phyloP scores from a whole-genome alignment of 306 rosid species.

The Castanopsis chinensis region DNA sequence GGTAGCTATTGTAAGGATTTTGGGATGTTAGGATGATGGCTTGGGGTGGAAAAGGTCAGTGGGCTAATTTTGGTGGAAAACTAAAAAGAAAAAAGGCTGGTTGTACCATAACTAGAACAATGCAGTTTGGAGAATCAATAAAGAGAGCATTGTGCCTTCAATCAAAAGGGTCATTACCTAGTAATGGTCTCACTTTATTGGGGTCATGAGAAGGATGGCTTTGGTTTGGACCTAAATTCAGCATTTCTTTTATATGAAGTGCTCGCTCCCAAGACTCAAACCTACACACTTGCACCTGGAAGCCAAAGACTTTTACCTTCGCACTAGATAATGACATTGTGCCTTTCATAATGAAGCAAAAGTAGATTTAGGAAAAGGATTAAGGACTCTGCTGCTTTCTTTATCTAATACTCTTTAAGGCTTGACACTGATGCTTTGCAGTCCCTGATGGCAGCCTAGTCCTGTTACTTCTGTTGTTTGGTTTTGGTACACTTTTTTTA shows the following conservation, averaged over 20 bases:
- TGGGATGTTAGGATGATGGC: too few relatives aligned
- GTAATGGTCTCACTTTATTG: neutral
- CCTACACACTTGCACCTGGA: neutral
- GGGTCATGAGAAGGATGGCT: neutral
- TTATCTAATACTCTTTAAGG: neutral
- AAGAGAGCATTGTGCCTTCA: conserved; percentile 1
- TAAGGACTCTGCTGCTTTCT: too few relatives aligned
- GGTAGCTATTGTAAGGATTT: too few relatives aligned
- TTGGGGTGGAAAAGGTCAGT: too few relatives aligned
- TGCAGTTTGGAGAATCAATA: neutral
- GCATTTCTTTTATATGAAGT: neutral
- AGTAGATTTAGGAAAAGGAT: neutral
- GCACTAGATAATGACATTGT: neutral
- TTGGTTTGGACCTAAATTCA: neutral
- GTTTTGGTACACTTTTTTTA: too few relatives aligned
- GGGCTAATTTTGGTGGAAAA: too few relatives aligned
- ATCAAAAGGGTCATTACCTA: neutral
- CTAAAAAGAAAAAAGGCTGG: neutral
- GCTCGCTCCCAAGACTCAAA: neutral
- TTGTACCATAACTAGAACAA: neutral
- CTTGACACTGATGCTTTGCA: neutral
- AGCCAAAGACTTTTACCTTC: neutral
- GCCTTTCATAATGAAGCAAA: neutral
- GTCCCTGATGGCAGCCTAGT: too few relatives aligned
- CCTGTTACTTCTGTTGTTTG: too few relatives aligned